Conservation (phyloP, 192 early-diverging fungal species). For the Gamsiella multidivaricata region DNA sequence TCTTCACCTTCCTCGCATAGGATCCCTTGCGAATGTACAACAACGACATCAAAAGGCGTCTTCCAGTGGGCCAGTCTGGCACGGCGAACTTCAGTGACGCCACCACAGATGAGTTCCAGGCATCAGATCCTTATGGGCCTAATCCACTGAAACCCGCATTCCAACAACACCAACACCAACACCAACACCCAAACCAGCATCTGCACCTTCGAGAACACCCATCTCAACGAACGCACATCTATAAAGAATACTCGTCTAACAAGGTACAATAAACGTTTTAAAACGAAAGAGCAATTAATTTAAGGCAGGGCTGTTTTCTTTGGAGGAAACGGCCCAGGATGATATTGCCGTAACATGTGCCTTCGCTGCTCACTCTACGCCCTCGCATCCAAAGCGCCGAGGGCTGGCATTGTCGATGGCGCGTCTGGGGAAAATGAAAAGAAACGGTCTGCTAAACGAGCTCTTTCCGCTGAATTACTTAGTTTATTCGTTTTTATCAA, state of each 20-base stretch:
- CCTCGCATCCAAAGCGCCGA: no score
- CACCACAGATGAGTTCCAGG: background rate
- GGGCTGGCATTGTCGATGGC: no score
- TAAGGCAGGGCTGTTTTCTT: background rate
- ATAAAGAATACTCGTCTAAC: slow-evolving; percentile 58
- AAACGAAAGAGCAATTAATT: background rate
- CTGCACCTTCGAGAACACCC: slow-evolving; percentile 29
- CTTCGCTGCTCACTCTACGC: no score
- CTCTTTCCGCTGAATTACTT: no score
- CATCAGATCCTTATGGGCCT: slow-evolving; percentile 35
- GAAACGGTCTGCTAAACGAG: no score
- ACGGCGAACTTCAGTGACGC: background rate
- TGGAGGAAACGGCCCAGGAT: background rate
- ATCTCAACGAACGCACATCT: slow-evolving; percentile 11
- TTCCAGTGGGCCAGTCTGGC: slow-evolving; percentile 5
- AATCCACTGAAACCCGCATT: slow-evolving; percentile 50
- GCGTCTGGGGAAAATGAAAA: no score
- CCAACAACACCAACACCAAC: slow-evolving; percentile 33
- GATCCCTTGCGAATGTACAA: slow-evolving; percentile 28
- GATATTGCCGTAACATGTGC: no score
- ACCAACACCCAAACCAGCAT: background rate
- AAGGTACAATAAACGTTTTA: slow-evolving; percentile 39
- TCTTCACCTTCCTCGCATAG: slow-evolving; percentile 5
- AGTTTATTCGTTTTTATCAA: slow-evolving; percentile 56
- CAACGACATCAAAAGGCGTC: slow-evolving; percentile 48